Conservation (phyloP, 306 rosid genomes). For the Fragaria ananassa region DNA sequence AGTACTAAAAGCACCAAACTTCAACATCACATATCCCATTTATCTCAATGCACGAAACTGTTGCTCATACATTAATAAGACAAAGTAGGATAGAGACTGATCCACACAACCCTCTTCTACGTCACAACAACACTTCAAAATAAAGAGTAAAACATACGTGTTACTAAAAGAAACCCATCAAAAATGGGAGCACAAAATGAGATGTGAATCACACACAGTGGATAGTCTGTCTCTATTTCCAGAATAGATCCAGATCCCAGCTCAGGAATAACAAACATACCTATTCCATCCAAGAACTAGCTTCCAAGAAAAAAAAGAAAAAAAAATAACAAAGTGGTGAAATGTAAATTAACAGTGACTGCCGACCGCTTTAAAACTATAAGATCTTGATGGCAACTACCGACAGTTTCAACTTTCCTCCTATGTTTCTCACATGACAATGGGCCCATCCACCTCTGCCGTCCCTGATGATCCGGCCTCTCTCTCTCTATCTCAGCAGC, state of each 20-base stretch:
- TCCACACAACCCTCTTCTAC: background rate
- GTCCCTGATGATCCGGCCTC: constrained; percentile 7
- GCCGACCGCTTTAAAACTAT: constrained; percentile 25
- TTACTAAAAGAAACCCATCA: background rate
- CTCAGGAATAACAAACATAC: constrained; percentile 9
- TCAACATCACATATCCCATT: background rate
- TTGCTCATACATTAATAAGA: background rate
- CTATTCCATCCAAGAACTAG: background rate
- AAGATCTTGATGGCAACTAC: constrained; percentile 42
- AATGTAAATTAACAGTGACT: background rate
- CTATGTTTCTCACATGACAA: constrained; percentile 51
- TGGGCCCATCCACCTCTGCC: constrained; percentile 34
- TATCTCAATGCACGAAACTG: background rate
- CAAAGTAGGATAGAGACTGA: background rate
- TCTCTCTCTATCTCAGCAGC: constrained; percentile 16
- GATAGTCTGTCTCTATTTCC: constrained; percentile 14
- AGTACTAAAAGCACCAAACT: background rate
- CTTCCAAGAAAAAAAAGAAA: background rate
- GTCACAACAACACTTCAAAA: background rate
- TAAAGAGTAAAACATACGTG: constrained; percentile 1
- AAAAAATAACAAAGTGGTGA: constrained; percentile 30
- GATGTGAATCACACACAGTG: background rate
- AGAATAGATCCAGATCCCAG: constrained; percentile 36
- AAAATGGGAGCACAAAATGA: constrained; percentile 3
- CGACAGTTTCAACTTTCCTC: constrained; percentile 46